These are phyloP conservation scores for Micractinium conductrix DNA, from an alignment of 139 green algal species.

Conservation along the genomic window DNA sequence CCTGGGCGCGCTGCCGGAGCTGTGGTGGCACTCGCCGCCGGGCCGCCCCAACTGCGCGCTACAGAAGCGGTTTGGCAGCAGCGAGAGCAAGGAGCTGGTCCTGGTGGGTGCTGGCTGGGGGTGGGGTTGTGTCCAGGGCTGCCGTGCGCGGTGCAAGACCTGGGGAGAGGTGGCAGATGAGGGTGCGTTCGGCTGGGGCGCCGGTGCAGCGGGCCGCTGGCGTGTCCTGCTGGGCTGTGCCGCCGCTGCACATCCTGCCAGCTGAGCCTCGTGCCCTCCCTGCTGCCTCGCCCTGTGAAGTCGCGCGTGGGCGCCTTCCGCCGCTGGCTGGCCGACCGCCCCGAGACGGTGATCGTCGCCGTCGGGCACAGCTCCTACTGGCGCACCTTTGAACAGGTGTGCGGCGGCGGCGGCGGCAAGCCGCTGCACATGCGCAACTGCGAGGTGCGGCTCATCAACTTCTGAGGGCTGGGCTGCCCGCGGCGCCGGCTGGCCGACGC, in stretches of 20 bases:
- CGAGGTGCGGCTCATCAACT: slow-evolving; percentile 49
- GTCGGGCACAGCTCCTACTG: slow-evolving; percentile 77
- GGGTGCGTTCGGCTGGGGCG: too few relatives aligned
- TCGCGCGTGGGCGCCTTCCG: slow-evolving; percentile 63
- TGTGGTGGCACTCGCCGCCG: slow-evolving; percentile 68
- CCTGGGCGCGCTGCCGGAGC: slow-evolving; percentile 58
- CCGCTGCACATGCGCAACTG: slow-evolving; percentile 65
- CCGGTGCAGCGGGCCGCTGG: too few relatives aligned
- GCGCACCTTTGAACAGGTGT: slow-evolving; percentile 33
- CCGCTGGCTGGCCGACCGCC: slow-evolving; percentile 59
- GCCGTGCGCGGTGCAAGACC: too few relatives aligned
- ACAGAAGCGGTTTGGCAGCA: slow-evolving; percentile 36
- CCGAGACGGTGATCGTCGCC: slow-evolving; percentile 69
- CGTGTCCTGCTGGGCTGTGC: neutral
- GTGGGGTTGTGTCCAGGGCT: neutral
- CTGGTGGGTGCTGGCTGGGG: slow-evolving; percentile 18
- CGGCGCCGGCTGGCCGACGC: neutral
- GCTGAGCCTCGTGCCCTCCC: neutral
- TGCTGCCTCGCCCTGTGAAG: slow-evolving; percentile 25
- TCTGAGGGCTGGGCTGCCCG: neutral
- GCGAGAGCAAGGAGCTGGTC: slow-evolving; percentile 53
- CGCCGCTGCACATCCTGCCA: neutral
- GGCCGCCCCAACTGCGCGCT: slow-evolving; percentile 60
- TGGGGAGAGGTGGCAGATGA: too few relatives aligned
- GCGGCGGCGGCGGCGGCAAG: slow-evolving; percentile 33